Evolutionary conservation across 768 basidiomycete genomes (phyloP).

Genomic region (Gloeostereum incarnatum): DNA sequence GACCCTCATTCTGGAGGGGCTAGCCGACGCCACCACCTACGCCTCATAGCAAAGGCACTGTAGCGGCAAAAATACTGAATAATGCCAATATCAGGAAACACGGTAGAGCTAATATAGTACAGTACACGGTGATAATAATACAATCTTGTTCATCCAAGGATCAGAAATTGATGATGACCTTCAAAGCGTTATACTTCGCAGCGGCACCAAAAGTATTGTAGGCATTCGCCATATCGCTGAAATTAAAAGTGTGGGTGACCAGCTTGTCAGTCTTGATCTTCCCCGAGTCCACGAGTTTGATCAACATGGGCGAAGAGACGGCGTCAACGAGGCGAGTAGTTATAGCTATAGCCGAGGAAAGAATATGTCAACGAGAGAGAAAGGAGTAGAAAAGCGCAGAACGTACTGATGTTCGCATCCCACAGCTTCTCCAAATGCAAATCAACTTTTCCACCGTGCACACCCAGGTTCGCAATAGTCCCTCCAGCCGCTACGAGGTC

Average conservation of each 20-base stretch:
- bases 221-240: constrained; percentile 11
- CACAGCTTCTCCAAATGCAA: constrained; percentile 16
- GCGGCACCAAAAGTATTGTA: constrained; percentile 13
- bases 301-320: constrained; percentile 9
- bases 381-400: not conserved
- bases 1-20: no score
- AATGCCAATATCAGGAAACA: no score
- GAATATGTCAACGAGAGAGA: not conserved
- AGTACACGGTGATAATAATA: no score
- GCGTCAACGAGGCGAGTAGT: constrained; percentile 15
- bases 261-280: constrained; percentile 9
- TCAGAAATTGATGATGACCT: constrained; percentile 14
- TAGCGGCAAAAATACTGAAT: no score
- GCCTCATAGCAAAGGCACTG: no score
- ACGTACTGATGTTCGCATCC: constrained; percentile 14
- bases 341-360: constrained; percentile 7
- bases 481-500: constrained; percentile 14
- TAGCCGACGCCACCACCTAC: no score
- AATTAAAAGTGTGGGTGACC: constrained; percentile 12
- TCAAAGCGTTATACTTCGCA: constrained; percentile 12
- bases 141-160: no score
- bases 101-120: no score
- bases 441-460: constrained; percentile 13
- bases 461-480: constrained; percentile 16
- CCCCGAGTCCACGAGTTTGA: constrained; percentile 13